Evolutionary conservation across 2,329 filamentous ascomycete genomes (phyloP).

Genomic region (Penicillium sp.): DNA sequence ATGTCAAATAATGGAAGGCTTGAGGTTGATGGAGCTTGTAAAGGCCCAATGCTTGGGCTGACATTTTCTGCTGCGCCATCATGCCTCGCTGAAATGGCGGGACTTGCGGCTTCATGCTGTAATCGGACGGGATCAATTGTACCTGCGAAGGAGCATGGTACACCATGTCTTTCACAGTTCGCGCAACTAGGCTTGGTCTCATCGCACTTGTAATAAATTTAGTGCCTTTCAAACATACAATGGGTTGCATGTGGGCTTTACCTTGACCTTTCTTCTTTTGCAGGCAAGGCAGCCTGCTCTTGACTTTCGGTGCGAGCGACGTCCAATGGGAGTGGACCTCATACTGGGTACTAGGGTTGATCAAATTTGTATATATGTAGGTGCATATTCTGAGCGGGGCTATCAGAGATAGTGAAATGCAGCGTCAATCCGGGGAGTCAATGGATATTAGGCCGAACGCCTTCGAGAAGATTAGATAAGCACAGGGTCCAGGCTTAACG

Average conservation of each 20-base stretch:
- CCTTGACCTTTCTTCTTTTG: conserved; percentile 32
- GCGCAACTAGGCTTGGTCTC: conserved; percentile 26
- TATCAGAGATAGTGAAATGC: neutral
- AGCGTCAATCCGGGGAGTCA: neutral
- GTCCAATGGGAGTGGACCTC: conserved; percentile 6
- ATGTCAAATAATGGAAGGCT: conserved; percentile 43
- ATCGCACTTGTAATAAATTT: conserved; percentile 24
- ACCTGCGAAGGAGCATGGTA: conserved; percentile 19
- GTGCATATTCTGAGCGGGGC: neutral
- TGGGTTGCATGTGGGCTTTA: conserved; percentile 3
- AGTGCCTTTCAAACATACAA: neutral
- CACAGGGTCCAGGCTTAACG: neutral
- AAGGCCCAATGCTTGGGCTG: neutral
- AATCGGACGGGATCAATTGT: neutral
- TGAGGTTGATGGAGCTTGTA: neutral
- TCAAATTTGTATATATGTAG: neutral
- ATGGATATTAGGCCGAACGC: neutral
- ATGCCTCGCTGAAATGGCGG: neutral
- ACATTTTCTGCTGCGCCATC: neutral
- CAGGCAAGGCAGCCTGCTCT: conserved; percentile 27
- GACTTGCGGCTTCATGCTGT: neutral
- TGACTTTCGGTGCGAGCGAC: conserved; percentile 29
- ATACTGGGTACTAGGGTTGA: neutral
- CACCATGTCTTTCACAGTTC: conserved; percentile 22
- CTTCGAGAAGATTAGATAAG: neutral